Evolutionary conservation across 2,329 filamentous ascomycete species (phyloP).

Genomic region (Endocalyx cinctus): DNA sequence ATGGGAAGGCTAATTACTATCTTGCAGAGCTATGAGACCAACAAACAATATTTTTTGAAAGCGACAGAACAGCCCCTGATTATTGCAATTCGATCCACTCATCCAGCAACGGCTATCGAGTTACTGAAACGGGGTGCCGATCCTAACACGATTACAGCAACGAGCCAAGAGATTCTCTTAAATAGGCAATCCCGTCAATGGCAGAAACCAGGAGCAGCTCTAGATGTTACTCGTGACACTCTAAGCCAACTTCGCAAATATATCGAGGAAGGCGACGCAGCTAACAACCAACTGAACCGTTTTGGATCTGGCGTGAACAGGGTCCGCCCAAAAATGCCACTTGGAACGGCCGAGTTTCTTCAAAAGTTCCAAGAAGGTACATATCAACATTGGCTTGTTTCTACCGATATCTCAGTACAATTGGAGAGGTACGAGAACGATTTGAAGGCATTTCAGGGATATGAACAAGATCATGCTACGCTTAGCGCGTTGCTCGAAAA

Average conservation of each 20-base stretch:
- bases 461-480: conserved; percentile 26
- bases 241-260: conserved; percentile 46
- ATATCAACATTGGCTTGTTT: conserved; percentile 56
- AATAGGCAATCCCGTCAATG: conserved; percentile 28
- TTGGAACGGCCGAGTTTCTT: conserved; percentile 49
- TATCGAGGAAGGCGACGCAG: conserved; percentile 32
- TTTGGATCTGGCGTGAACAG: too few relatives aligned
- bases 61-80: conserved; percentile 62
- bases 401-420: conserved; percentile 30
- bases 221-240: conserved; percentile 57
- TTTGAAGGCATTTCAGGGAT: conserved; percentile 30
- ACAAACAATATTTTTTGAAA: conserved; percentile 43
- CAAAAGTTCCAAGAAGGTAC: conserved; percentile 43
- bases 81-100: conserved; percentile 49
- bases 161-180: conserved; percentile 31
- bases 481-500: conserved; percentile 44
- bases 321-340: too few relatives aligned
- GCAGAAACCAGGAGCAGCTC: conserved; percentile 40
- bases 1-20: background rate
- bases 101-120: conserved; percentile 44
- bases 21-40: conserved; percentile 34
- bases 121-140: conserved; percentile 63
- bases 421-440: conserved; percentile 29
- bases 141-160: conserved; percentile 52
- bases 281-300: too few relatives aligned